Evolutionary conservation across 2,329 filamentous ascomycete genomes (phyloP), one percentile per base, ranked within the genome.

Genomic region (Fonsecaea pugnacius): DNA sequence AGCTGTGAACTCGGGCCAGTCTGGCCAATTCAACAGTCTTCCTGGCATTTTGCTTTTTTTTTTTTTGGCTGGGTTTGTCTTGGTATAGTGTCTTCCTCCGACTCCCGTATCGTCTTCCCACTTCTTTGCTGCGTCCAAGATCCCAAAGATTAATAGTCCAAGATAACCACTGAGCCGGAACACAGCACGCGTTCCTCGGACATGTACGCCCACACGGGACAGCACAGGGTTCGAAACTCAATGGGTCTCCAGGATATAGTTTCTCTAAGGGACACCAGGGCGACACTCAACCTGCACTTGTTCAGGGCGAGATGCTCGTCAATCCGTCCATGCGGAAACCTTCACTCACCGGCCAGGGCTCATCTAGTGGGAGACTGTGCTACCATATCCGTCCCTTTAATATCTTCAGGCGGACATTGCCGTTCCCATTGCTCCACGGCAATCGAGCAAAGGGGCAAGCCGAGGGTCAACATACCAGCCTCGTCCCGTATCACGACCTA

Each of bases 1-100:
- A 27, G 64, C 62, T 2, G 71, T 50, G 57, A 73, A 74, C 56
- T 73, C 74, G 9, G 66, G 55, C 73, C 73, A 75, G 8, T 60
- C 59, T n/a, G 73, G 72, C 72, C 73, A 75, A 10, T 61, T 58
- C 14, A 64, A 35, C 21, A 70, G 57, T 60, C 54, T 59, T 35
- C 66, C 69, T 10, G 67, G 68, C 68, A 72, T 71, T 32, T 61
- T 60, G 27, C n/a, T 12, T 14, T 58, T n/a, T 27, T 58, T 12
- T 14, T 58, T n/a, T 27, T 58, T 24, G 46, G 46, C 21, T 10
- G 48, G 10, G 4, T n/a, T 53, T 32, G 50, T 32, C n/a, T 33
- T 21, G n/a, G 50, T n/a, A 2, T 32, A 3, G 9, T 53, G 21
- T 48, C 9, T 18, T 35, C n/a, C 27, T 53, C 18, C 32, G 12